Evolutionary conservation across 306 rosid genomes (phyloP), one percentile per base, ranked within the genome.

Genomic region (Casuarina cunninghamiana): DNA sequence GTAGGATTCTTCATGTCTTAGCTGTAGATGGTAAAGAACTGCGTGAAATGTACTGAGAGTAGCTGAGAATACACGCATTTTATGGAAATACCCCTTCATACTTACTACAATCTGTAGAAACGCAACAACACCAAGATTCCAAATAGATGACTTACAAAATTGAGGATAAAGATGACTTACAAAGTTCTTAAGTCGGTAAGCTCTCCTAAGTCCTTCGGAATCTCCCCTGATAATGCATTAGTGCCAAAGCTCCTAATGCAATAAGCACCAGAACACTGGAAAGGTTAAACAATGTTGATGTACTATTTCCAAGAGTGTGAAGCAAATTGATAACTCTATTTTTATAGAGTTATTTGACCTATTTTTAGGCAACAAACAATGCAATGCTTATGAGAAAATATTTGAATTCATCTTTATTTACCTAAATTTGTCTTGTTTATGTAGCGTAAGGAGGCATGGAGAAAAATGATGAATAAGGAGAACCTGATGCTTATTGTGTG

Each of bases 181-280:
- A 93, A 44, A 54, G 15, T 0, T 45, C 0, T 5, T 70, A 93
- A 68, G n/a, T 84, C 76, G 5, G 89, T 83, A 42, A 91, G 97
- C 49, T 82, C 58, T 72, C 93, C 90, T 37, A 93, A 74, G 75
- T 88, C 96, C 83, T 85, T 90, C 1, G 98, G 98, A 75, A 91
- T 83, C 84, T 79, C 84, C 61, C 98, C 92, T 26, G 97, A 91
- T 15, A 91, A 79, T 48, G 87, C 76, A 83, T 93, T 93, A 72
- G 79, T 79, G 79, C 90, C 91, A n/a, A 93, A 0, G 62, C 17
- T 26, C 91, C 96, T 91, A 75, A 54, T 16, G 53, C 60, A 53
- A 7, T 42, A 38, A 58, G 42, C 15, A 32, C 73, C 43, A 85
- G 69, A 10, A 6, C n/a, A 39, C 32, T 26, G 10, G 21, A 65